A percentile compares a stretch with the other conserved stretches of the same genome.
These are phyloP conservation scores for Yamadazyma sp. DNA, from an alignment of 805 yeast species.

Conservation along the genomic window DNA sequence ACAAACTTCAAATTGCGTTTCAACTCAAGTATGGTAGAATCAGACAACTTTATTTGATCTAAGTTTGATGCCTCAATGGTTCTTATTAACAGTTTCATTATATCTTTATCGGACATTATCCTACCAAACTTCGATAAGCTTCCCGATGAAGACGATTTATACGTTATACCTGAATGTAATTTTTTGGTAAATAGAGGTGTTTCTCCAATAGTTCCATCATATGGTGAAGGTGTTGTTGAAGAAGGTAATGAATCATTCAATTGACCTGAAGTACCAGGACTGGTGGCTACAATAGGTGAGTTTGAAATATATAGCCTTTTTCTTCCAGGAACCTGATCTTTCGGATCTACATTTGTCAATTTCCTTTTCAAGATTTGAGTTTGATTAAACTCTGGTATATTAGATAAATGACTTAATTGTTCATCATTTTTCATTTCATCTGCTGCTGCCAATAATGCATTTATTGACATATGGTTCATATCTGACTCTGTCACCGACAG, in stretches of 20 bases:
- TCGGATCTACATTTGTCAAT: too few species aligned
- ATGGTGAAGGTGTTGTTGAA: constrained; percentile 12
- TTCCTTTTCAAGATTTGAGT: constrained; percentile 3
- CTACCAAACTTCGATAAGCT: constrained; percentile 3
- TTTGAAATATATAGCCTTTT: too few species aligned
- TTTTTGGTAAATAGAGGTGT: constrained; percentile 2
- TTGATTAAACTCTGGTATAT: constrained; percentile 1
- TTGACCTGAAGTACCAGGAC: too few species aligned
- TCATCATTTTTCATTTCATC: constrained; percentile 8
- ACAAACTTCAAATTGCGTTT: constrained; percentile 17
- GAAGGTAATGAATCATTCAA: constrained; percentile 18
- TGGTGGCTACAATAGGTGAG: too few species aligned
- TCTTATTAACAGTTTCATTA: constrained; percentile 11
- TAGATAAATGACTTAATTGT: constrained; percentile 1
- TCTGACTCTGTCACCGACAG: too few species aligned
- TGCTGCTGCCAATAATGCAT: constrained; percentile 14
- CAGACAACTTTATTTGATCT: constrained; percentile 18
- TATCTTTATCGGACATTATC: constrained; percentile 11
- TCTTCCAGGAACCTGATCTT: neutral
- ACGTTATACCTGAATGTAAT: constrained; percentile 10
- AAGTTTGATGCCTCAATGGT: constrained; percentile 19
- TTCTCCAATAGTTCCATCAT: constrained; percentile 4
- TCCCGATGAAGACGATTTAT: constrained; percentile 8
- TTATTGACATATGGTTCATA: constrained; percentile 9
- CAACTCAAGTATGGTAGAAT: constrained; percentile 25